Percentiles rank a stretch among this genome's conserved stretches.
Conservation (phyloP, 306 rosid genomes). For the Medicago truncatula region DNA sequence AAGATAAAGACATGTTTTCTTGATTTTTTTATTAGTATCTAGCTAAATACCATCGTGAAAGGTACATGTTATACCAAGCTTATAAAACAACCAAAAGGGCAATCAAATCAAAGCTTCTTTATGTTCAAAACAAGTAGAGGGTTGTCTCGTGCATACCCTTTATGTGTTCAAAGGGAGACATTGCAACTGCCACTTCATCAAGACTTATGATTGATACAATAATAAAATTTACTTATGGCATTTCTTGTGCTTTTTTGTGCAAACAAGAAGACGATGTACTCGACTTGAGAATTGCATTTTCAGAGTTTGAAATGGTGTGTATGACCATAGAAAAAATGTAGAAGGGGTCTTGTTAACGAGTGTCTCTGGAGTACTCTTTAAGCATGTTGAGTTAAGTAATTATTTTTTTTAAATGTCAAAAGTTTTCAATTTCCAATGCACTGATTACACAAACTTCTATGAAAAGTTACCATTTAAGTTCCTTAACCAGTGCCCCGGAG, state of each 20-base stretch:
- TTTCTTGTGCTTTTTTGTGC: neutral
- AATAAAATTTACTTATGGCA: neutral
- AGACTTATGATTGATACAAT: slow-evolving; percentile 22
- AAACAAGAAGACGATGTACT: slow-evolving; percentile 32
- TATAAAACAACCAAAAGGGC: slow-evolving; percentile 31
- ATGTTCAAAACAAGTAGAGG: slow-evolving; percentile 16
- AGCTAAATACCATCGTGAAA: slow-evolving; percentile 11
- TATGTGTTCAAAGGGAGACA: slow-evolving; percentile 8
- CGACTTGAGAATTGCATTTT: slow-evolving; percentile 22
- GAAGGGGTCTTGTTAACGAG: too few species aligned
- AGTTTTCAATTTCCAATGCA: too few species aligned
- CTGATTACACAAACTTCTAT: too few species aligned
- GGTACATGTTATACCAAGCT: slow-evolving; percentile 4
- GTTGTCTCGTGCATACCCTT: slow-evolving; percentile 24
- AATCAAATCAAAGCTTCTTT: neutral
- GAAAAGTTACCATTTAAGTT: too few species aligned
- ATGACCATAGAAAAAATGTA: neutral
- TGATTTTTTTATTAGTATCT: slow-evolving; percentile 1
- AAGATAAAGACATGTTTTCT: too few species aligned
- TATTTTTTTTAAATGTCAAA: too few species aligned
- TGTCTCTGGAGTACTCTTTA: too few species aligned
- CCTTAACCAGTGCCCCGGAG: too few species aligned
- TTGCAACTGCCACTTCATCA: slow-evolving; percentile 33
- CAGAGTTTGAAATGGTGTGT: slow-evolving; percentile 36
- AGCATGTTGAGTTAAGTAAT: too few species aligned